phyloP scores from a whole-genome alignment of 106 monocot genomes.

The Platanthera guangdongensis region DNA sequence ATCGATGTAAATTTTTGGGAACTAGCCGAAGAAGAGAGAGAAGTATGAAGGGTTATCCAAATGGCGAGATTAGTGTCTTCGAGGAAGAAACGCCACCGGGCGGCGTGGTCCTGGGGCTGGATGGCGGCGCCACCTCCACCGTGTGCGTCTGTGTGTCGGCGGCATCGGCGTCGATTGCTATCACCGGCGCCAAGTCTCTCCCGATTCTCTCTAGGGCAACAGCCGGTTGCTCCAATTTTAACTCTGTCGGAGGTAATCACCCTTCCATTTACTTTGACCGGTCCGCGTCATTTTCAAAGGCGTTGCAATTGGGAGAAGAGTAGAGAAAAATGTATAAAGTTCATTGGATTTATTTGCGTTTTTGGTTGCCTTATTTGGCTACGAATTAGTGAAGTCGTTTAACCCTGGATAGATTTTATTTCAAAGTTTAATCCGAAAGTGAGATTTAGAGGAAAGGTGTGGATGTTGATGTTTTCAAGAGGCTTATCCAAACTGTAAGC shows the following conservation, averaged over 20 bases:
- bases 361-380: not conserved
- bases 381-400: not conserved
- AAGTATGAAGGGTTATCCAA: slow-evolving; percentile 36
- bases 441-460: not conserved
- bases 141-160: slow-evolving; percentile 73
- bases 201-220: slow-evolving; percentile 67
- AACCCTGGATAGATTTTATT: not conserved
- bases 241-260: slow-evolving; percentile 80
- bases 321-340: not conserved
- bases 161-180: slow-evolving; percentile 31
- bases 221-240: slow-evolving; percentile 87
- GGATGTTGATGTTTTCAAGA: not conserved
- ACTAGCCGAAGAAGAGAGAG: not conserved
- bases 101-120: slow-evolving; percentile 74
- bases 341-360: not conserved
- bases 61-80: slow-evolving; percentile 36
- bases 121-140: slow-evolving; percentile 84
- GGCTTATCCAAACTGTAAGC: not conserved
- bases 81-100: slow-evolving; percentile 18
- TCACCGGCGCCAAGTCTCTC: slow-evolving; percentile 14
- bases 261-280: not conserved
- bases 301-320: not conserved
- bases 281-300: not conserved
- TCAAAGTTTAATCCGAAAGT: not conserved
- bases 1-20: not conserved